Evolutionary conservation across 768 basidiomycete genomes (phyloP), one percentile per base, ranked within the genome.

Genomic region (Pleurotus pulmonarius): DNA sequence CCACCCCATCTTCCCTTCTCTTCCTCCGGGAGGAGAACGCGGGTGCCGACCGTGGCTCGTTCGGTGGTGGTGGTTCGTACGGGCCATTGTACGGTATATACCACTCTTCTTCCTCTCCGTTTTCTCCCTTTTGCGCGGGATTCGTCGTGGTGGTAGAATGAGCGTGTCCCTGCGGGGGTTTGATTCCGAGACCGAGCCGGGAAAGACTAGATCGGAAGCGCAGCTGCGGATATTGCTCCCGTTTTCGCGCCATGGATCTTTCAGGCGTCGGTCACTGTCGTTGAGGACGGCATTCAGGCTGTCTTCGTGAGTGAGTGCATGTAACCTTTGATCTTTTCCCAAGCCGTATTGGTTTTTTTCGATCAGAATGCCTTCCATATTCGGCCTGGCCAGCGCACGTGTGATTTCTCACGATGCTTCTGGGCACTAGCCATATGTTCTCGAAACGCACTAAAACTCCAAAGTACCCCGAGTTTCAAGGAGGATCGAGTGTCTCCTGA

Each of bases 71-170:
- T n/a, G 67, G 65, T 60, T 86, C 84, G 68, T 81, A 79, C 1
- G 85, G 83, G 0, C 83, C 83, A 59, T 81, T 82, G 73, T 87
- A 85, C 0, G 85, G 83, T 47, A 82, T 82, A 67, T 84, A 85
- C 80, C 82, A 83, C 56, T 83, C 79, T 16, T 79, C 78, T 20
- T 77, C 26, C 48, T 45, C 62, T 59, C 47, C 53, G 62, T 51
- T 49, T 61, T 13, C 53, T 34, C 13, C 63, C 57, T 9, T 55
- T 46, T 16, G 18, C 18, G 62, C 55, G 9, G 24, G 24, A 25
- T 55, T 20, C 41, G 34, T 44, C 26, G 43, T 39, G 46, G 40
- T 24, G 44, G 39, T n/a, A n/a, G 58, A 59, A 24, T 57, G 59
- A 25, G 51, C 51, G 51, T 53, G 34, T n/a, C 51, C 51, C 15